Evolutionary conservation across 2,329 filamentous ascomycete genomes (phyloP), one percentile per base, ranked within the genome.

Genomic region (Colletotrichum lupini): DNA sequence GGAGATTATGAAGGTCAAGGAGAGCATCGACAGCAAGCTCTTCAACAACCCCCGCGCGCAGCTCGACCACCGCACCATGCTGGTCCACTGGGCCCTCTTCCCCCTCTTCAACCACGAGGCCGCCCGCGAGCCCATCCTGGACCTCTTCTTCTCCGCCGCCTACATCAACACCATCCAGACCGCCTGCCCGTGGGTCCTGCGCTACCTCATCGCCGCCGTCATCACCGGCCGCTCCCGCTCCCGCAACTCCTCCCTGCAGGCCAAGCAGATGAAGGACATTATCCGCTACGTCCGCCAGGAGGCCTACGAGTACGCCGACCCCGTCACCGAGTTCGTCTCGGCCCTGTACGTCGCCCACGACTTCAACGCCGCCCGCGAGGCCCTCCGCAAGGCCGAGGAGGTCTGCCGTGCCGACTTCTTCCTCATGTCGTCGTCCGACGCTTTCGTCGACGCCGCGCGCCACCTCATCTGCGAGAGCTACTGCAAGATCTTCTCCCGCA

Each of bases 121-220:
- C 77, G 94, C 95, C 72, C 95, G 96, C 80, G 97, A 99, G 82
- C 91, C 91, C 78, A 90, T 99, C 79, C 94, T 97, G 81, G 97
- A 99, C 79, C 92, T 98, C 83, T 97, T 98, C 90, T 98, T 99
- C 91, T 97, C 94, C 76, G 94, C 95, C 76, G 91, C 95, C 79
- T 99, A 95, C 89, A 99, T 99, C 91, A 99, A 98, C 91, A 98
- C 96, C 79, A 98, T 99, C 83, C 97, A 99, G 90, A 98, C 97
- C 73, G 93, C 92, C 79, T 98, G 95, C 88, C 96, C 97, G 7
- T 99, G 97, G 97, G 92, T 98, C 76, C 89, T 99, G 79, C 93
- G 97, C 78, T 99, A 99, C 85, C 90, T 99, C 72, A 92, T 95
- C 74, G 95, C 95, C 62, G 94, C 96, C 77, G 96, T 99, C 80